A percentile compares a stretch with the other conserved stretches of the same genome.
phyloP scores from a whole-genome alignment of 2,329 filamentous ascomycete genomes.

The Alternaria sp. region DNA sequence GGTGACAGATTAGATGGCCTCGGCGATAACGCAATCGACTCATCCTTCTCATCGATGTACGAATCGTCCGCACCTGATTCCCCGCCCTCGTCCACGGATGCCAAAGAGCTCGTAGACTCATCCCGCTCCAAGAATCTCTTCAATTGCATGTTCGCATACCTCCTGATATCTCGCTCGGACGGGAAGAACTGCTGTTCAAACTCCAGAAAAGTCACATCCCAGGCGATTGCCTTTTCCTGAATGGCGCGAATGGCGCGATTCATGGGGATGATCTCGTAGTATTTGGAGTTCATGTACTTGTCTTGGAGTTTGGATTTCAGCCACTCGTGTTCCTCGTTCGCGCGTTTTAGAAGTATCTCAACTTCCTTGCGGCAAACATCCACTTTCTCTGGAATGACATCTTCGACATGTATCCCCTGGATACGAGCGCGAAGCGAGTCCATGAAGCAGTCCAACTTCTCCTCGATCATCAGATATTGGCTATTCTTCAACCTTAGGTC shows the following conservation, averaged over 20 bases:
- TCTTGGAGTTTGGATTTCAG: conserved; percentile 81
- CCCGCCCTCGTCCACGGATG: conserved; percentile 69
- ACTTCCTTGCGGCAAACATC: conserved; percentile 84
- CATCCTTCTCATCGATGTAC: conserved; percentile 39
- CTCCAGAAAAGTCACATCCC: conserved; percentile 87
- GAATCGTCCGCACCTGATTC: conserved; percentile 52
- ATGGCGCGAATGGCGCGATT: conserved; percentile 88
- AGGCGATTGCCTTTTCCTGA: conserved; percentile 89
- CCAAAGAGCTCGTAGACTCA: conserved; percentile 77
- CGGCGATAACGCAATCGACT: conserved; percentile 35
- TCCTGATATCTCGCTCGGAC: conserved; percentile 92
- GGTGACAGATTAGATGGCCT: conserved; percentile 56
- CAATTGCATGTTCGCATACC: conserved; percentile 88
- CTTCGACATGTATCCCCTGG: conserved; percentile 88
- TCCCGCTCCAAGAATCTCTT: conserved; percentile 90
- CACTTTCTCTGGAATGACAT: conserved; percentile 83
- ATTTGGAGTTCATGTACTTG: conserved; percentile 90
- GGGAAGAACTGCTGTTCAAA: conserved; percentile 94
- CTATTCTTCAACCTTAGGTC: conserved; percentile 93
- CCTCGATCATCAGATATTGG: conserved; percentile 79
- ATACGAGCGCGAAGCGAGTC: conserved; percentile 82
- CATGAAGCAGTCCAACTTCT: conserved; percentile 86
- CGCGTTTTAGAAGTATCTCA: conserved; percentile 76
- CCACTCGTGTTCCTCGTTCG: conserved; percentile 79
- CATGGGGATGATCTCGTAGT: conserved; percentile 95